phyloP scores from a whole-genome alignment of 1,139 yeast genomes.

The Geotrichum aggregatum region DNA sequence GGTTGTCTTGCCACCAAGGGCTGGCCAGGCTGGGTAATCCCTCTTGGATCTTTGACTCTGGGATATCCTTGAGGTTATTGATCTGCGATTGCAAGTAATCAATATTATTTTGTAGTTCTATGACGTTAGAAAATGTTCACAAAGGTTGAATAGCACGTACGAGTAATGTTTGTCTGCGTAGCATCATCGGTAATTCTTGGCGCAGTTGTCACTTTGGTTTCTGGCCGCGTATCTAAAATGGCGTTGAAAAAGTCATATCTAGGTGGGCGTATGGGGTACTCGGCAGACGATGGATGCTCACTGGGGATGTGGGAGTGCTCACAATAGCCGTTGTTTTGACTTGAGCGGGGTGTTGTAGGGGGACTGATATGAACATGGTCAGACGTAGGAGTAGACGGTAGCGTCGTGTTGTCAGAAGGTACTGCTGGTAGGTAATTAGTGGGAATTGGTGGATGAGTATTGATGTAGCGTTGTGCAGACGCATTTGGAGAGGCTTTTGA shows the following conservation, averaged over 20 bases:
- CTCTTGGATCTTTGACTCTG: background rate
- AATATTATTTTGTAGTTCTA: conserved; percentile 6
- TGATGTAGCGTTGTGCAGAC: background rate
- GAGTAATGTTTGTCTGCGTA: conserved; percentile 4
- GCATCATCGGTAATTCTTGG: conserved; percentile 9
- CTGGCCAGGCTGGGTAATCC: conserved; percentile 20
- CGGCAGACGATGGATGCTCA: no score
- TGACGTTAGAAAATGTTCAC: background rate
- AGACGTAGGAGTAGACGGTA: background rate
- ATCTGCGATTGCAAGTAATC: conserved; percentile 11
- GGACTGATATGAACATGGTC: no score
- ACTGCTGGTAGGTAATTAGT: background rate
- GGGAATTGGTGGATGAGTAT: background rate
- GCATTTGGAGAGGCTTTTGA: background rate
- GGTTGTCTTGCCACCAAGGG: conserved; percentile 22
- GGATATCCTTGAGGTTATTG: background rate
- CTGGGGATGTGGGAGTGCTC: no score
- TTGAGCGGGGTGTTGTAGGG: background rate
- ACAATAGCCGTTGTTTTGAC: no score
- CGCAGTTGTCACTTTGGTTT: background rate
- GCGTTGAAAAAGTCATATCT: background rate
- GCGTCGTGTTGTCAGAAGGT: background rate
- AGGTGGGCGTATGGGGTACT: no score
- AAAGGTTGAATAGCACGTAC: background rate
- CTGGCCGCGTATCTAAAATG: background rate